Conservation (phyloP, 495 filamentous ascomycete genomes). For the Hypoxylon trugodes region DNA sequence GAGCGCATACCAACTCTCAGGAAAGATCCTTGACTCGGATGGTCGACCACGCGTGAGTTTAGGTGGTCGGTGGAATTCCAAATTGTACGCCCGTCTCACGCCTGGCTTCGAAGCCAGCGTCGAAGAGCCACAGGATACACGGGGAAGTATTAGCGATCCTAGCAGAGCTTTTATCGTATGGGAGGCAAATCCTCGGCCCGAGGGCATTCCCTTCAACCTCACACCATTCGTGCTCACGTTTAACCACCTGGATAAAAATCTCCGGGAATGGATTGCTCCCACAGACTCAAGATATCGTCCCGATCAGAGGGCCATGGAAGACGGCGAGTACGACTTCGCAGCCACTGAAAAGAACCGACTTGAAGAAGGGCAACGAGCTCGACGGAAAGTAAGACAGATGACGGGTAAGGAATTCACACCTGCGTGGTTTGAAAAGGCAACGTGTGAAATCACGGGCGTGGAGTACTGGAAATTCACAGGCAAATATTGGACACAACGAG, state of each 20-base stretch:
- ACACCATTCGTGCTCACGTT: conserved; percentile 96
- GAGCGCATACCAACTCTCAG: conserved; percentile 85
- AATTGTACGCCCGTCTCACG: conserved; percentile 91
- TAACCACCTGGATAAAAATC: conserved; percentile 81
- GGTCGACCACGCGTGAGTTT: conserved; percentile 85
- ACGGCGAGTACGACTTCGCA: conserved; percentile 92
- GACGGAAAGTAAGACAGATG: conserved; percentile 74
- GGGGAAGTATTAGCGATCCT: conserved; percentile 58
- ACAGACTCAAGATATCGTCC: conserved; percentile 91
- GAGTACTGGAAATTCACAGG: conserved; percentile 89
- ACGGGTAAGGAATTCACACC: conserved; percentile 83
- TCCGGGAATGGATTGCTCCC: conserved; percentile 79
- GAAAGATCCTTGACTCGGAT: conserved; percentile 78
- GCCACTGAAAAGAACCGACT: conserved; percentile 94
- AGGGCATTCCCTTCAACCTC: conserved; percentile 92
- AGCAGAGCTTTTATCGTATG: conserved; percentile 88
- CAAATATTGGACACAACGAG: conserved; percentile 82
- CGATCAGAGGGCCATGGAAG: conserved; percentile 99
- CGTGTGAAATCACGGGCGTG: conserved; percentile 83
- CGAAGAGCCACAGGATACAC: conserved; percentile 62
- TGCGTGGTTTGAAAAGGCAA: conserved; percentile 81
- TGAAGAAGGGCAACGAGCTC: conserved; percentile 90
- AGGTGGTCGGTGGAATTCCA: conserved; percentile 96
- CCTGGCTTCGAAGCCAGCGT: conserved; percentile 83
- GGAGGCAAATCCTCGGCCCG: conserved; percentile 83